Evolutionary conservation across 2,329 filamentous ascomycete genomes (phyloP), one percentile per base, ranked within the genome.

Genomic region (Thielaviopsis euricoi): DNA sequence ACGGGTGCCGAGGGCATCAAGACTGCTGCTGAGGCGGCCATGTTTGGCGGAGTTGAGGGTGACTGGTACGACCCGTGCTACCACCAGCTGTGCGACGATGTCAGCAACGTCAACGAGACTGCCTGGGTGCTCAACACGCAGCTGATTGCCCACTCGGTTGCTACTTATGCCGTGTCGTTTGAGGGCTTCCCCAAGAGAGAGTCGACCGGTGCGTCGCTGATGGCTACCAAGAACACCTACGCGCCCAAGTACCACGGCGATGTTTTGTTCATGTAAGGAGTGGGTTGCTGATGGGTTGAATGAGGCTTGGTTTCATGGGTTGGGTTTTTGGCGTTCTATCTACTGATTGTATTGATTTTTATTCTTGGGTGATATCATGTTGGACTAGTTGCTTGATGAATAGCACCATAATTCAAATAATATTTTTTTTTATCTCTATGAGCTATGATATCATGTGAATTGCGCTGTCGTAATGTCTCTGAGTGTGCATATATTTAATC

Each of bases 1-100:
- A 89, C 86, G 1, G 87, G 87, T 46, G 87, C 87, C 1, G 86
- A 90, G 69, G 84, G 79, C 13, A 68, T 87, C 70, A 90, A 89
- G 78, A 88, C 85, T 0, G 70, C 76, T 54, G 75, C 81, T 37
- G 83, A 90, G 66, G 78, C 70, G 1, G 72, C 71, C 48, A 70
- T 81, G 70, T 91, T 89, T 67, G 86, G 87, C n/a, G 87, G 87
- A 43, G 72, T 75, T 61, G 83, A 81, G 0, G 85, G 79, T 21
- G 70, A 76, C 25, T 76, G 76, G 73, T 78, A 78, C 62, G 77
- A 84, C 64, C 72, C 74, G 46, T 79, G 78, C 72, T 82, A 83
- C 65, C 78, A 85, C 65, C 74, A 81, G 67, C 71, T 83, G 23
- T 82, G 80, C 62, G 82, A 85, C 62, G 75, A 80, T 60, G 67